Conservation (phyloP, 345 rosid genomes). For the Anastatica hierochuntica region DNA sequence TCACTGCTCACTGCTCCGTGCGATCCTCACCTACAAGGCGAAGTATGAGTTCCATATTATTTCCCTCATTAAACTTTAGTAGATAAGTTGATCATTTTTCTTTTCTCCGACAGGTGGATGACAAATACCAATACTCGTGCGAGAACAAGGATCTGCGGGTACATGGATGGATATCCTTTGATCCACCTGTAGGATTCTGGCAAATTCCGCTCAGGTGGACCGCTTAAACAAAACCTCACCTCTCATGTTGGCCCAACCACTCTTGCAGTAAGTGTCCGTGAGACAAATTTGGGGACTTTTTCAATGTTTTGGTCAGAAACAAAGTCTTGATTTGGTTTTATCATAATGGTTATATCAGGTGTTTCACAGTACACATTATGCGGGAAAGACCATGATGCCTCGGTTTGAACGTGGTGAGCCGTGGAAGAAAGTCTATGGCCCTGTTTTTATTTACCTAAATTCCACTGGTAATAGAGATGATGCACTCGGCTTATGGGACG, state of each 20-base stretch:
- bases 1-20: conserved; percentile 62
- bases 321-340: conserved; percentile 1
- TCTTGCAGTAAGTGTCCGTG: conserved; percentile 67
- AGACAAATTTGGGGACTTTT: neutral
- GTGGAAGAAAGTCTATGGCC: conserved; percentile 97
- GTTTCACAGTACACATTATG: conserved; percentile 79
- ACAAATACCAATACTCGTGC: conserved; percentile 87
- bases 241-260: conserved; percentile 90
- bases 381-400: conserved; percentile 60
- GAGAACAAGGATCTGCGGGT: conserved; percentile 73
- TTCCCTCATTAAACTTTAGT: no score
- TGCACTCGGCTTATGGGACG: conserved; percentile 66
- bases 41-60: conserved; percentile 23
- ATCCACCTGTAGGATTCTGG: conserved; percentile 92
- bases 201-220: conserved; percentile 96
- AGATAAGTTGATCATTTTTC: no score
- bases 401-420: conserved; percentile 48
- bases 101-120: conserved; percentile 99
- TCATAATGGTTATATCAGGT: conserved; percentile 42
- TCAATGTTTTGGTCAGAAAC: neutral
- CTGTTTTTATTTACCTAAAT: conserved; percentile 78
- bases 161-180: conserved; percentile 89
- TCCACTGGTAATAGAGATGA: conserved; percentile 39
- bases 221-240: conserved; percentile 78
- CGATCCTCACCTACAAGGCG: conserved; percentile 62